Evolutionary conservation across 2,329 filamentous ascomycete species (phyloP), one percentile per base, ranked within the genome.

Genomic region (Pezicula radicicola): DNA sequence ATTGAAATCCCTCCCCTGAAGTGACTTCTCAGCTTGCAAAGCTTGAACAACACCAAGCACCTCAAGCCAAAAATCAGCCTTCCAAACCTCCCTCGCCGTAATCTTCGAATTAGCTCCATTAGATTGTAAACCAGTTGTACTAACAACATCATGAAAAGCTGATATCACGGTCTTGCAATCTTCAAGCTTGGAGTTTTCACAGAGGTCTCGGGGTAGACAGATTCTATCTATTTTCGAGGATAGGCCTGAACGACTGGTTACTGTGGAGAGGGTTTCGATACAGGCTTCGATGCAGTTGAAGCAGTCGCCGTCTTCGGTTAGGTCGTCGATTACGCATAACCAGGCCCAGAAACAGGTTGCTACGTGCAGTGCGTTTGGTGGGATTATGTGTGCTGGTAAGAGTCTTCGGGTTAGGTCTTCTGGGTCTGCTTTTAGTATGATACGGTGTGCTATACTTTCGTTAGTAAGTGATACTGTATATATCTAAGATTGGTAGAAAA

Each of bases 41-140:
- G 55, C 52, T 33, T 48, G 40, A 16, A 55, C 46, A 10, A 57
- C 44, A 5, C 33, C 39, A 8, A 49, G 41, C 5, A 55, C 33
- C 35, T 57, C 55, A 16, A 42, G 44, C 53, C 53, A 55, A 18
- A 57, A 57, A 6, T 48, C 39, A 2, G 21, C 28, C 18, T 57
- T 55, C 55, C 55, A 57, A 12, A 46, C 30, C 25, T 57, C 49
- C 18, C 30, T 39, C 35, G 51, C 10, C 5, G 15, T 27, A 3
- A 15, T 21, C 4, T 47, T 47, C 6, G 40, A 28, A 39, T 35
- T 41, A 15, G 25, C 27, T 15, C 25, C 12, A 13, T 40, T 50
- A 15, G 21, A 39, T 33, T 40, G 37, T 16, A 40, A 16, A 15
- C 19, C n/a, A 1, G 37, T 16, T 10, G 21, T 54, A 15, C 43